A percentile compares a stretch with the other conserved stretches of the same genome.
phyloP scores from a whole-genome alignment of 1,139 yeast genomes.

The Protomyces inouyei region DNA sequence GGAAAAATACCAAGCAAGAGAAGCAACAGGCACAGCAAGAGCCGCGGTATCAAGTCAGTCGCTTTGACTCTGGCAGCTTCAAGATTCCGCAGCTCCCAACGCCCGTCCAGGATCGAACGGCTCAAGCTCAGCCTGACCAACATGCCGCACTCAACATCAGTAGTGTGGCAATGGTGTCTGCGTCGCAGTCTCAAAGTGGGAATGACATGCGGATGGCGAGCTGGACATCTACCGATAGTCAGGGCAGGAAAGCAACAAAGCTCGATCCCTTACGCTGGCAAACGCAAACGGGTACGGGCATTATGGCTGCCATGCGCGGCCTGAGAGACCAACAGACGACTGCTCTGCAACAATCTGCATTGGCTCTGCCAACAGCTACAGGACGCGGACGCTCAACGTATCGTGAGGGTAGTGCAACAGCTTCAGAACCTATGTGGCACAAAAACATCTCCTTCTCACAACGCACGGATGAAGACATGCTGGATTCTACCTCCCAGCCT shows the following conservation, averaged over 20 bases:
- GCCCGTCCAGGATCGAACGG: conserved; percentile 1
- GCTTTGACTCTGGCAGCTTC: conserved; percentile 5
- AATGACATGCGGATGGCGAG: background rate
- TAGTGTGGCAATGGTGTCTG: background rate
- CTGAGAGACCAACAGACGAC: conserved; percentile 17
- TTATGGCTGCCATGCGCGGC: conserved; percentile 29
- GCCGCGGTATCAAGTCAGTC: conserved; percentile 5
- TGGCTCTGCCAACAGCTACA: background rate
- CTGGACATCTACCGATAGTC: background rate
- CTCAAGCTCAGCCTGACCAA: background rate
- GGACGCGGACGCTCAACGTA: background rate
- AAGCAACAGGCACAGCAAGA: background rate
- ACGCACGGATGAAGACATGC: background rate
- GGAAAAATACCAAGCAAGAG: background rate
- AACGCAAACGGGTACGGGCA: conserved; percentile 23
- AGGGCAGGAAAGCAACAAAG: background rate
- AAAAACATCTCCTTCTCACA: conserved; percentile 7
- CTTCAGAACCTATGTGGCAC: conserved; percentile 7
- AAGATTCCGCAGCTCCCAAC: conserved; percentile 16
- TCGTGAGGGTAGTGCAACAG: background rate
- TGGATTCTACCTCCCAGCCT: background rate
- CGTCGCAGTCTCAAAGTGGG: background rate
- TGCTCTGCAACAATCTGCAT: background rate
- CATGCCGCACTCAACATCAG: too few relatives aligned
- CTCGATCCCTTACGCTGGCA: conserved; percentile 27